phyloP scores from a whole-genome alignment of 768 basidiomycete genomes.

The Boletellus emodensis region DNA sequence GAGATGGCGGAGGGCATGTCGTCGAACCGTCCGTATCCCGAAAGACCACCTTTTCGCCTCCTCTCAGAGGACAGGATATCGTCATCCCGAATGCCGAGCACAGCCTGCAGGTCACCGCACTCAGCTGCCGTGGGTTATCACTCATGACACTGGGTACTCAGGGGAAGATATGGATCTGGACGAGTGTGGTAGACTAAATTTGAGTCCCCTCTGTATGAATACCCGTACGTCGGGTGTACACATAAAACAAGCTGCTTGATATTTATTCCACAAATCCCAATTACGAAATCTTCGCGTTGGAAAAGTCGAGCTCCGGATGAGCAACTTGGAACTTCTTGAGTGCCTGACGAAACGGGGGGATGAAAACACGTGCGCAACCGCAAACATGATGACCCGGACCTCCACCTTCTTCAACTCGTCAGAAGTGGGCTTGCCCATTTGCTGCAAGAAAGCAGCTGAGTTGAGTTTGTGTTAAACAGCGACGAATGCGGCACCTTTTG shows the following conservation, averaged over 20 bases:
- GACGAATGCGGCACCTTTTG: constrained; percentile 32
- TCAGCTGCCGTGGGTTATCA: constrained; percentile 40
- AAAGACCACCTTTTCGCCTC: constrained; percentile 16
- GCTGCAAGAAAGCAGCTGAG: constrained; percentile 39
- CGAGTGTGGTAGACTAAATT: constrained; percentile 15
- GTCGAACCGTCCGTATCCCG: not conserved
- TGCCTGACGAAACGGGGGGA: constrained; percentile 42
- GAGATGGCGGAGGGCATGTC: constrained; percentile 19
- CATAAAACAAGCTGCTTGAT: not conserved
- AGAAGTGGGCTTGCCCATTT: constrained; percentile 94
- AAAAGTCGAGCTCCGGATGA: constrained; percentile 94
- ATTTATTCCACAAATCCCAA: not conserved
- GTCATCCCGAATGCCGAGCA: constrained; percentile 11
- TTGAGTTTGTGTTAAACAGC: not conserved
- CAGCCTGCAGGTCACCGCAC: constrained; percentile 38
- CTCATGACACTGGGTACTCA: constrained; percentile 18
- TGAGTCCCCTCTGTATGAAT: not conserved
- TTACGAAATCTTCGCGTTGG: constrained; percentile 82
- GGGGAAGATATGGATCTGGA: constrained; percentile 28
- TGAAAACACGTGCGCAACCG: not conserved
- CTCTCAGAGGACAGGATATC: constrained; percentile 21
- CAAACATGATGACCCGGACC: constrained; percentile 36
- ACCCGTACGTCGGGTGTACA: not conserved
- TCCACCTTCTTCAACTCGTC: constrained; percentile 94
- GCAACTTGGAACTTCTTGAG: constrained; percentile 84